phyloP scores from a whole-genome alignment of 1,284 basidiomycete genomes.

The Xerocomus cyaneibrunnescens region DNA sequence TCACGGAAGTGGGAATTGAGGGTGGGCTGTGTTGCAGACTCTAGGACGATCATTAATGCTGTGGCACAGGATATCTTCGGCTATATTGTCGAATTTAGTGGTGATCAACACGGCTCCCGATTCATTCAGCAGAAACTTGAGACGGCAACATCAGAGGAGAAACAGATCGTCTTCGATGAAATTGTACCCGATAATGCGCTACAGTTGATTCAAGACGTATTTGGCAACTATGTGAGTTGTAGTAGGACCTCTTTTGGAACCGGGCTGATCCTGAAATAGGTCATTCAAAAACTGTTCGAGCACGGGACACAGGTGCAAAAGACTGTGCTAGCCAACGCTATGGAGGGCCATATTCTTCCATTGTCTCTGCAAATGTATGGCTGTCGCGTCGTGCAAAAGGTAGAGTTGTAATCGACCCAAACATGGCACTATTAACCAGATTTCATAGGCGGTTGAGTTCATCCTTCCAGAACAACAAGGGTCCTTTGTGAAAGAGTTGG shows the following conservation, averaged over 20 bases:
- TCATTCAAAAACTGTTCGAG: constrained; percentile 95
- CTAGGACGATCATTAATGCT: constrained; percentile 6
- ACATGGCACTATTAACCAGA: constrained; percentile 5
- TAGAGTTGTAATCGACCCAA: constrained; percentile 27
- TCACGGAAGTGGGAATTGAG: constrained; percentile 77
- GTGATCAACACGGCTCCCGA: constrained; percentile 92
- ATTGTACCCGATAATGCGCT: constrained; percentile 78
- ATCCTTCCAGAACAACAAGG: constrained; percentile 77
- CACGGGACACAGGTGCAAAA: constrained; percentile 81
- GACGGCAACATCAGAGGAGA: constrained; percentile 73
- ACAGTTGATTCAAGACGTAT: constrained; percentile 90
- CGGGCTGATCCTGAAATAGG: constrained; percentile 45
- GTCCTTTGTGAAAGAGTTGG: constrained; percentile 76
- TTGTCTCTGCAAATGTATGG: constrained; percentile 95
- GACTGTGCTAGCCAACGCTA: constrained; percentile 65
- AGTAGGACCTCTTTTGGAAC: not conserved
- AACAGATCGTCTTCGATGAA: constrained; percentile 86
- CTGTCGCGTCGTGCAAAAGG: constrained; percentile 90
- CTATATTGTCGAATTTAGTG: constrained; percentile 89
- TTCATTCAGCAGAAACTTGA: constrained; percentile 89
- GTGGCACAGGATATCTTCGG: constrained; percentile 76
- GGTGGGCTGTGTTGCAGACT: constrained; percentile 43
- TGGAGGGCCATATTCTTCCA: constrained; percentile 79
- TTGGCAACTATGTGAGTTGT: constrained; percentile 87
- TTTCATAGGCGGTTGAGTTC: constrained; percentile 76